A percentile compares a stretch with the other conserved stretches of the same genome.
phyloP scores from a whole-genome alignment of 192 early-diverging fungal genomes.

The Backusella tuberculispora region DNA sequence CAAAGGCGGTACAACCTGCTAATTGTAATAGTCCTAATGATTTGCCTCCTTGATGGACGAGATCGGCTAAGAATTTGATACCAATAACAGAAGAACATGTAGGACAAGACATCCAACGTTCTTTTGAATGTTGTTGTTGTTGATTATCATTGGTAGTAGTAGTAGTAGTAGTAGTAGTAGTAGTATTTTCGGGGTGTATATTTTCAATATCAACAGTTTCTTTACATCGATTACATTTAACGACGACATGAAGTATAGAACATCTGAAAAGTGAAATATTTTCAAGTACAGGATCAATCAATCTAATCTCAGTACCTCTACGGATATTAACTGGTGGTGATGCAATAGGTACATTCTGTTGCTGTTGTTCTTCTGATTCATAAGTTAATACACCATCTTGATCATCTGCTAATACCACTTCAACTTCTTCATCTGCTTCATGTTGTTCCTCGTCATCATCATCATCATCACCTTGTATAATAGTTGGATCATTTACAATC shows the following conservation, averaged over 20 bases:
- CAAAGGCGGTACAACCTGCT: constrained; percentile 66
- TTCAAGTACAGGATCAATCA: constrained; percentile 62
- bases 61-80: constrained; percentile 25
- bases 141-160: neutral
- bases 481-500: constrained; percentile 24
- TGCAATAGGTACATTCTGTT: neutral
- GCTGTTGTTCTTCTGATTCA: neutral
- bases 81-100: constrained; percentile 36
- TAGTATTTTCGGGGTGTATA: neutral
- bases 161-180: neutral
- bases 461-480: neutral
- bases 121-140: constrained; percentile 17
- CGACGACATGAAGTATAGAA: constrained; percentile 60
- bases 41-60: constrained; percentile 56
- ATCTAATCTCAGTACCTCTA: constrained; percentile 73
- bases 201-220: constrained; percentile 50
- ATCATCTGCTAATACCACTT: neutral
- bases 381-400: neutral
- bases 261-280: constrained; percentile 73
- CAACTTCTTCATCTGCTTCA: neutral
- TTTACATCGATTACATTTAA: constrained; percentile 83
- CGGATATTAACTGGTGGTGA: neutral
- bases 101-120: constrained; percentile 35
- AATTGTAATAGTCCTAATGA: constrained; percentile 78
- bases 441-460: neutral